Conservation (phyloP, 495 filamentous ascomycete species). For the Lophium mytilinum region DNA sequence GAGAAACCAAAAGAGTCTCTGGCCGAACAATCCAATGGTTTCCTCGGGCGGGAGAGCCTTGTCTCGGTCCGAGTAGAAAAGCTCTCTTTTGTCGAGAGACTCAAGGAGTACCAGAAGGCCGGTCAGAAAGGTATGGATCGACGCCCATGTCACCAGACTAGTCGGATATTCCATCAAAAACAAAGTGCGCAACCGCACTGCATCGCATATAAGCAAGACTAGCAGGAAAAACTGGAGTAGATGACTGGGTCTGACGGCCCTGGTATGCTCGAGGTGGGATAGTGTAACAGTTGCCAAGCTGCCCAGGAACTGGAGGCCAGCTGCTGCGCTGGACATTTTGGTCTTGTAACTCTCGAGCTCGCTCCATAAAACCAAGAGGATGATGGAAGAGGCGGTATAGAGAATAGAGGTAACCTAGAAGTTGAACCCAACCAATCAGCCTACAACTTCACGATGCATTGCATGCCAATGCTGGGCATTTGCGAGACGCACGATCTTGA, state of each 20-base stretch:
- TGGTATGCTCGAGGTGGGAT: constrained; percentile 16
- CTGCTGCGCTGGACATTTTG: constrained; percentile 9
- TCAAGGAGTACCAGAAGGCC: constrained; percentile 15
- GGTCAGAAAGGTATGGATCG: constrained; percentile 16
- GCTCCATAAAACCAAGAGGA: constrained; percentile 19
- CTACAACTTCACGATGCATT: too few species aligned
- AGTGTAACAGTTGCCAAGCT: constrained; percentile 7
- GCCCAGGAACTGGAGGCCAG: constrained; percentile 6
- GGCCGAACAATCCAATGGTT: constrained; percentile 13
- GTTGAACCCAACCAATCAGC: too few species aligned
- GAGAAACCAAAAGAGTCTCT: constrained; percentile 12
- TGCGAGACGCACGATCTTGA: constrained; percentile 7
- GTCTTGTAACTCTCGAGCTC: constrained; percentile 13
- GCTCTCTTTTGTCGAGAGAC: constrained; percentile 17
- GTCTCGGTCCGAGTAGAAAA: constrained; percentile 11
- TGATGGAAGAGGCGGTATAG: constrained; percentile 15
- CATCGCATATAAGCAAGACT: constrained; percentile 15
- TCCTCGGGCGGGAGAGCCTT: constrained; percentile 14
- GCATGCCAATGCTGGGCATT: too few species aligned
- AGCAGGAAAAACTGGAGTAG: constrained; percentile 22
- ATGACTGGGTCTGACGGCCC: constrained; percentile 18
- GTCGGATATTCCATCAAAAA: constrained; percentile 14
- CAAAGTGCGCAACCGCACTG: constrained; percentile 16
- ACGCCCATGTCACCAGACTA: constrained; percentile 5
- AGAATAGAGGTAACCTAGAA: constrained; percentile 2